Percentiles rank a stretch among this genome's conserved stretches.
Evolutionary conservation across 805 yeast genomes (phyloP).

Genomic region (Zygotorulaspora florentina): DNA sequence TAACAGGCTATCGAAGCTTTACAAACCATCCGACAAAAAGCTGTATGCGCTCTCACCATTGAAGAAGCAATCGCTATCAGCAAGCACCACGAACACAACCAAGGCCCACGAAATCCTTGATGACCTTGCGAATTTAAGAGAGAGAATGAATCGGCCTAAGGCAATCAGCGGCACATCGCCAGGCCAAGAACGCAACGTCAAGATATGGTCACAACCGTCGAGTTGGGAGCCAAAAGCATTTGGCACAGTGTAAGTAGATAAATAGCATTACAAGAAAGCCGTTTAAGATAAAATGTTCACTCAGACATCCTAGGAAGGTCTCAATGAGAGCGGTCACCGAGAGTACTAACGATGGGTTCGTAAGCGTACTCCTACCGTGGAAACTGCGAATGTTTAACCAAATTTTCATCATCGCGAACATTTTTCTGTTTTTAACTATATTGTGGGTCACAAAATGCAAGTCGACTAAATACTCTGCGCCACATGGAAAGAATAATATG

Average conservation of each 20-base stretch:
- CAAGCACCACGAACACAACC: neutral
- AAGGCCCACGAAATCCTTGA: conserved; percentile 23
- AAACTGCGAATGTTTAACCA: conserved; percentile 89
- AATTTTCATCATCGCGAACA: conserved; percentile 63
- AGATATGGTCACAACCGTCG: conserved; percentile 15
- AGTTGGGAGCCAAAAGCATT: conserved; percentile 55
- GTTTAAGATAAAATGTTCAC: conserved; percentile 26
- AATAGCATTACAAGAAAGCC: conserved; percentile 3
- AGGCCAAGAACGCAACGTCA: neutral
- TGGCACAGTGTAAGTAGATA: conserved; percentile 38
- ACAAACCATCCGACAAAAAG: conserved; percentile 9
- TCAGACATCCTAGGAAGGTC: conserved; percentile 96
- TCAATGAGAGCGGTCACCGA: conserved; percentile 74
- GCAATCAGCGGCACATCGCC: neutral
- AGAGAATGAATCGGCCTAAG: conserved; percentile 14
- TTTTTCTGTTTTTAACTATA: neutral
- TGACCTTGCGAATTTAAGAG: conserved; percentile 32
- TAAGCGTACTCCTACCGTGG: conserved; percentile 84
- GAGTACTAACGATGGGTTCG: conserved; percentile 72
- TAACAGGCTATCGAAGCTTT: conserved; percentile 6
- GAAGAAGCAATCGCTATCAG: neutral
- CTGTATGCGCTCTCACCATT: conserved; percentile 6
- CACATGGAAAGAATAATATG: conserved; percentile 1
- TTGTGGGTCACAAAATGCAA: neutral
- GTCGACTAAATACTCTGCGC: neutral